phyloP scores from a whole-genome alignment of 1,284 basidiomycete species.

The Vanrija pseudolonga region DNA sequence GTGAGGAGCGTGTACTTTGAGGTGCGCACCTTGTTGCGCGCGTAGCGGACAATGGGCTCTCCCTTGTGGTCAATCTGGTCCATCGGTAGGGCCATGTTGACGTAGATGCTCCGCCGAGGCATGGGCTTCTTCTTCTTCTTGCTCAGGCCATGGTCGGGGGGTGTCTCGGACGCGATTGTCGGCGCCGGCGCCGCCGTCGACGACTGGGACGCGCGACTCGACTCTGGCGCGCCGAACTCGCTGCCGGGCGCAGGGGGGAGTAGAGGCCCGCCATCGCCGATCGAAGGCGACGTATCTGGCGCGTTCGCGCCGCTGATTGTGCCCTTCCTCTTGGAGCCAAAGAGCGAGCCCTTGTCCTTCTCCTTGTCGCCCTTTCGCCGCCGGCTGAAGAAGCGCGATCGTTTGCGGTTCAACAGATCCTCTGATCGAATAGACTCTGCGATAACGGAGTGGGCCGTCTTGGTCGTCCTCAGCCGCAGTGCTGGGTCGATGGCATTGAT shows the following conservation, averaged over 20 bases:
- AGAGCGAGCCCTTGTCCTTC: background rate
- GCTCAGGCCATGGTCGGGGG: conserved; percentile 1
- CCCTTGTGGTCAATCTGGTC: conserved; percentile 52
- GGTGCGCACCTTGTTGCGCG: conserved; percentile 90
- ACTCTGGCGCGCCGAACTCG: too few species aligned
- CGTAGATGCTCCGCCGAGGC: conserved; percentile 69
- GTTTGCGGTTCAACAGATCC: conserved; percentile 59
- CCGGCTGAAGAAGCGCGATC: conserved; percentile 50
- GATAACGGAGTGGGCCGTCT: conserved; percentile 81
- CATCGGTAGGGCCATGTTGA: conserved; percentile 56
- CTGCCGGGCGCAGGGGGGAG: too few species aligned
- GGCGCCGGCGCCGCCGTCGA: too few species aligned
- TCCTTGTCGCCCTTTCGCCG: background rate
- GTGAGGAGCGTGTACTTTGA: conserved; percentile 89
- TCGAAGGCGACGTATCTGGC: background rate
- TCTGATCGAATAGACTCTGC: conserved; percentile 79
- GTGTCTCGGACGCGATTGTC: background rate
- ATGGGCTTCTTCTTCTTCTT: conserved; percentile 17
- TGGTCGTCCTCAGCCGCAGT: conserved; percentile 76
- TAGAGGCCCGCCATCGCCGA: too few species aligned
- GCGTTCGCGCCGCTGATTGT: background rate
- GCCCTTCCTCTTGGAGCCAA: conserved; percentile 1
- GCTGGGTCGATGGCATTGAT: conserved; percentile 67
- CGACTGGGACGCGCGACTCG: too few species aligned
- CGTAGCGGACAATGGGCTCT: conserved; percentile 73